Percentiles rank a stretch among this genome's conserved stretches.
Evolutionary conservation across 1,284 basidiomycete species (phyloP).

Genomic region (Cutaneotrichosporon mucoides): DNA sequence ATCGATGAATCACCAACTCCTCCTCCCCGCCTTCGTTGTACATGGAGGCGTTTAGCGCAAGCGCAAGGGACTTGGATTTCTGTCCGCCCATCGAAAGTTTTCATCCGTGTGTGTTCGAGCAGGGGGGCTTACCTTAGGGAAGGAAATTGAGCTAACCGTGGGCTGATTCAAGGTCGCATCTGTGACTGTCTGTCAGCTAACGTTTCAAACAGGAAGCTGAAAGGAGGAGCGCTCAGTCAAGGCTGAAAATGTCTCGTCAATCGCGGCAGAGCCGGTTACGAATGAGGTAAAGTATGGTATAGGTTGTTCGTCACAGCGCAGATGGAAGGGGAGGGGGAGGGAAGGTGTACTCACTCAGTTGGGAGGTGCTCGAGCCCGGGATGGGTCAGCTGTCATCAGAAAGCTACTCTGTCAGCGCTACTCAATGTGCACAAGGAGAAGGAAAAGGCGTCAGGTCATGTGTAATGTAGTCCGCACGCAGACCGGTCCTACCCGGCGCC

Average conservation of each 20-base stretch:
- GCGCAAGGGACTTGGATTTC: constrained; percentile 32
- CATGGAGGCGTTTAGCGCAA: constrained; percentile 42
- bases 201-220: neutral
- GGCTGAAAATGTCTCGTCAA: constrained; percentile 48
- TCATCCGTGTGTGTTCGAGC: constrained; percentile 25
- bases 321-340: neutral
- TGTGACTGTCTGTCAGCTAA: neutral
- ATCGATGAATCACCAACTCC: constrained; percentile 44
- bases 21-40: constrained; percentile 45
- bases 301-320: constrained; percentile 42
- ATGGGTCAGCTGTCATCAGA: neutral
- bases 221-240: constrained; percentile 41
- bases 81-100: constrained; percentile 47
- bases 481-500: constrained; percentile 40
- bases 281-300: constrained; percentile 48
- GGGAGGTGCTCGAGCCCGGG: too few species aligned
- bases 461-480: constrained; percentile 42
- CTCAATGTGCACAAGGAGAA: neutral
- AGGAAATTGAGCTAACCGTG: too few species aligned
- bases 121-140: neutral
- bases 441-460: constrained; percentile 39
- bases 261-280: constrained; percentile 38
- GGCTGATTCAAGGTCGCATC: too few species aligned
- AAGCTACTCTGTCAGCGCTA: constrained; percentile 7
- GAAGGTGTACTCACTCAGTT: constrained; percentile 22